phyloP scores from a whole-genome alignment of 1,284 basidiomycete genomes.

The Tilletiopsis washingtonensis region DNA sequence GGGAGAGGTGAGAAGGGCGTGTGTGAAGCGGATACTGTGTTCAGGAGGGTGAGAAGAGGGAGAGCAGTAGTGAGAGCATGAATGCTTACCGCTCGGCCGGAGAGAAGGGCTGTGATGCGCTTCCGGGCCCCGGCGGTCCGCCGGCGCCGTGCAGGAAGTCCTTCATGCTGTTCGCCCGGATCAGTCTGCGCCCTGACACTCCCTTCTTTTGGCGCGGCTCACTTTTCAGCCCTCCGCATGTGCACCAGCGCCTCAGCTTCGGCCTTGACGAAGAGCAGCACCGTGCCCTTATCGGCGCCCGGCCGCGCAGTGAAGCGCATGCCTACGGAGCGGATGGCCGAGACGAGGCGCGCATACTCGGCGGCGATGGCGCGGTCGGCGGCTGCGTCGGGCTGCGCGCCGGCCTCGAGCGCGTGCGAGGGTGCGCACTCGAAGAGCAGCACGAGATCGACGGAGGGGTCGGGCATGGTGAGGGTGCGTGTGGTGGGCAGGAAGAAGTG shows the following conservation, averaged over 20 bases:
- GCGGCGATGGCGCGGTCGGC: conserved; percentile 13
- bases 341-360: conserved; percentile 27
- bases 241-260: conserved; percentile 4
- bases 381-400: conserved; percentile 16
- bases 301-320: conserved; percentile 32
- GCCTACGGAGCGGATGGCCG: conserved; percentile 17
- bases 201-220: conserved; percentile 7
- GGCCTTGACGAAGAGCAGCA: conserved; percentile 38
- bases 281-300: conserved; percentile 15
- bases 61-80: no score
- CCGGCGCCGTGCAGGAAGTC: neutral
- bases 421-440: conserved; percentile 33
- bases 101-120: conserved; percentile 2
- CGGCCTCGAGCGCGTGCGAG: conserved; percentile 14
- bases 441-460: conserved; percentile 25
- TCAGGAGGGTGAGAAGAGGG: conserved; percentile 6
- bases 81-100: conserved; percentile 1
- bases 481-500: no score
- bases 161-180: conserved; percentile 10
- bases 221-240: conserved; percentile 5
- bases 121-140: neutral
- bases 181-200: no score
- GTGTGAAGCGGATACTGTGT: conserved; percentile 27
- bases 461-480: no score
- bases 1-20: conserved; percentile 19